phyloP scores from a whole-genome alignment of 2,329 filamentous ascomycete genomes.

The Ascochyta pisi region DNA sequence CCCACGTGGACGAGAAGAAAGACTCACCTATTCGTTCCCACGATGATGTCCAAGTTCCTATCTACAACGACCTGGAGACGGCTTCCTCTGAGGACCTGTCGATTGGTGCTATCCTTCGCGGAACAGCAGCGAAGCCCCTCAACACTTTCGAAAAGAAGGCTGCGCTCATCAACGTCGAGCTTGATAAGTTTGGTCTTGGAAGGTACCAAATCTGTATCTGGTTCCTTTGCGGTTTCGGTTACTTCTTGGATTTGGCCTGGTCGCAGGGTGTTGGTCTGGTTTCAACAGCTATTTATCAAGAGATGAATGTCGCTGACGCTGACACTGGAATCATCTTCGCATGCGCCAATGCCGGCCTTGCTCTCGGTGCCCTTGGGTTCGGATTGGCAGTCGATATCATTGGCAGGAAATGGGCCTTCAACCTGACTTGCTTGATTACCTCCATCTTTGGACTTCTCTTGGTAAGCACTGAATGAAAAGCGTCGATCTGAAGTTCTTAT shows the following conservation, averaged over 20 bases:
- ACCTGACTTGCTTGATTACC: constrained; percentile 38
- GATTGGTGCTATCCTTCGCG: constrained; percentile 35
- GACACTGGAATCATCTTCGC: constrained; percentile 37
- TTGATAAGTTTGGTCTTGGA: constrained; percentile 41
- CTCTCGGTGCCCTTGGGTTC: constrained; percentile 37
- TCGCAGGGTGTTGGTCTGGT: constrained; percentile 38
- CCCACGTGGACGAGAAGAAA: constrained; percentile 17
- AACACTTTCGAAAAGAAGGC: constrained; percentile 41
- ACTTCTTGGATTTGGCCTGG: constrained; percentile 43
- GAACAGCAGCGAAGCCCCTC: constrained; percentile 35
- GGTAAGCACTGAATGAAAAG: constrained; percentile 13
- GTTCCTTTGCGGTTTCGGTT: constrained; percentile 43
- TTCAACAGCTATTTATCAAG: constrained; percentile 37
- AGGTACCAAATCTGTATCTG: constrained; percentile 42
- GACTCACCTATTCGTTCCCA: background rate
- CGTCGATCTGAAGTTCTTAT: background rate
- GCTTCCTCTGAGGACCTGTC: constrained; percentile 33
- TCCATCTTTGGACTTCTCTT: constrained; percentile 34
- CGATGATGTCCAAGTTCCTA: constrained; percentile 29
- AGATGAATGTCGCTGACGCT: constrained; percentile 33
- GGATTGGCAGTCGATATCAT: constrained; percentile 38
- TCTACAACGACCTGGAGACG: constrained; percentile 37
- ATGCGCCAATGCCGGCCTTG: constrained; percentile 38
- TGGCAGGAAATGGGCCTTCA: constrained; percentile 39
- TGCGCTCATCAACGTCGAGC: constrained; percentile 39